A percentile compares a stretch with the other conserved stretches of the same genome.
These are phyloP conservation scores for Cladosporium sp. DNA, from an alignment of 2,329 filamentous ascomycete genomes.

Conservation along the genomic window DNA sequence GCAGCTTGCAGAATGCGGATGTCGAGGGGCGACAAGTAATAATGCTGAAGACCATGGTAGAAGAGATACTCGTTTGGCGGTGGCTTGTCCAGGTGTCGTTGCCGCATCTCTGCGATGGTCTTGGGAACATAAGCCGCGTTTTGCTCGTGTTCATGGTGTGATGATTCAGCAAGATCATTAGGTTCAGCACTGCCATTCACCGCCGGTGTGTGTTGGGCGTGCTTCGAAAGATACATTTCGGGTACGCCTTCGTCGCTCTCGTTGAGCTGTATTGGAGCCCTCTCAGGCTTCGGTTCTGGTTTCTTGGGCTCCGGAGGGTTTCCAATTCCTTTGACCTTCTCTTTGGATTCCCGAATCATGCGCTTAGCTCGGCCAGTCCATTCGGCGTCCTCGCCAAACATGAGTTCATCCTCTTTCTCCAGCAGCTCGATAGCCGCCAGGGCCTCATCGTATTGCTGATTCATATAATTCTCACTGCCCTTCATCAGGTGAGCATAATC, in stretches of 20 bases:
- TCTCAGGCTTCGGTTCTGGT: conserved; percentile 32
- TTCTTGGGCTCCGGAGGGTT: conserved; percentile 57
- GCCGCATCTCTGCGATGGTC: conserved; percentile 43
- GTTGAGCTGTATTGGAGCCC: conserved; percentile 48
- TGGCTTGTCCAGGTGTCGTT: conserved; percentile 41
- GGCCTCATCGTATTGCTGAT: conserved; percentile 72
- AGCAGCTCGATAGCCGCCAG: conserved; percentile 69
- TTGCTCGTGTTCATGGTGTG: conserved; percentile 7
- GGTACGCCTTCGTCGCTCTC: conserved; percentile 43
- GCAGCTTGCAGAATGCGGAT: conserved; percentile 88
- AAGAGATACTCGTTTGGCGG: conserved; percentile 68
- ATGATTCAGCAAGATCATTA: conserved; percentile 24
- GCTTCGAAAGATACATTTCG: conserved; percentile 44
- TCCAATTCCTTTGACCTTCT: conserved; percentile 65
- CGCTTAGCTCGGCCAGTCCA: conserved; percentile 84
- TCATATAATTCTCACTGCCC: conserved; percentile 84
- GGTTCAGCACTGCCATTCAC: conserved; percentile 22
- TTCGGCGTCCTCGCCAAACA: conserved; percentile 89
- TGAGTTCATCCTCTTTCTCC: conserved; percentile 81
- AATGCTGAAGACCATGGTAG: conserved; percentile 80
- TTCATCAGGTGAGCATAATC: conserved; percentile 97
- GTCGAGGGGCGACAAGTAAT: conserved; percentile 85
- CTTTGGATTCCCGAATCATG: conserved; percentile 69
- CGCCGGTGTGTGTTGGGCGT: conserved; percentile 15
- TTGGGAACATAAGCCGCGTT: conserved; percentile 31